Evolutionary conservation across 345 rosid genomes (phyloP).

Genomic region (Citrus glauca): DNA sequence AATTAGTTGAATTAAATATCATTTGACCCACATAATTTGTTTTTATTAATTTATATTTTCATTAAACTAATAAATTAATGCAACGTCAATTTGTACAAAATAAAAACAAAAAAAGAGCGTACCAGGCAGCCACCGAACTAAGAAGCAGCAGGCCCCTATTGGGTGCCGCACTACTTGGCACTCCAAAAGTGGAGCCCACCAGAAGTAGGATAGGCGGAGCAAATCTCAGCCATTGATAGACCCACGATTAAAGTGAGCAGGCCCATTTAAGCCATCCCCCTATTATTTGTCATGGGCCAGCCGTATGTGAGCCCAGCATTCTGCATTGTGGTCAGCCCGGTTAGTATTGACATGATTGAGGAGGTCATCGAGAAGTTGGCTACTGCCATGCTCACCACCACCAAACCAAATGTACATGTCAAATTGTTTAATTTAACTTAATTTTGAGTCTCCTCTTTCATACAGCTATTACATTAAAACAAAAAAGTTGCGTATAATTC

Average conservation of each 20-base stretch:
- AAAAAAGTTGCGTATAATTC: too few species aligned
- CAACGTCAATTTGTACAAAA: too few species aligned
- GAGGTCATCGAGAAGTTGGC: conserved; percentile 51
- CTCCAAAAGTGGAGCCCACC: conserved; percentile 67
- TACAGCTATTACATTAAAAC: too few species aligned
- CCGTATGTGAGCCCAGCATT: conserved; percentile 43
- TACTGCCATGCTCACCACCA: conserved; percentile 24
- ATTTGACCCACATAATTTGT: too few species aligned
- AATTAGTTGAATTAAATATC: too few species aligned
- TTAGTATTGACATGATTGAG: conserved; percentile 43
- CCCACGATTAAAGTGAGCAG: conserved; percentile 36
- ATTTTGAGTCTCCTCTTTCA: too few species aligned
- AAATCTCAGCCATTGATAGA: conserved; percentile 56
- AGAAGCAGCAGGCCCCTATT: conserved; percentile 56
- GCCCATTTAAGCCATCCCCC: conserved; percentile 54
- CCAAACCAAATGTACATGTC: not conserved
- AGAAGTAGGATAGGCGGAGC: conserved; percentile 54
- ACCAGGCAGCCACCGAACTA: conserved; percentile 64
- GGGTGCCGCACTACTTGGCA: conserved; percentile 39
- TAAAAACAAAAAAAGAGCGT: conserved; percentile 2
- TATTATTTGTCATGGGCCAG: conserved; percentile 43
- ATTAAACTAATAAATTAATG: too few species aligned
- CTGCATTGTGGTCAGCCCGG: conserved; percentile 48
- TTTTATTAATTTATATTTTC: too few species aligned
- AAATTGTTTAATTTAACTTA: too few species aligned